Conservation (phyloP, 2,329 filamentous ascomycete genomes). For the Fonsecaea erecta region DNA sequence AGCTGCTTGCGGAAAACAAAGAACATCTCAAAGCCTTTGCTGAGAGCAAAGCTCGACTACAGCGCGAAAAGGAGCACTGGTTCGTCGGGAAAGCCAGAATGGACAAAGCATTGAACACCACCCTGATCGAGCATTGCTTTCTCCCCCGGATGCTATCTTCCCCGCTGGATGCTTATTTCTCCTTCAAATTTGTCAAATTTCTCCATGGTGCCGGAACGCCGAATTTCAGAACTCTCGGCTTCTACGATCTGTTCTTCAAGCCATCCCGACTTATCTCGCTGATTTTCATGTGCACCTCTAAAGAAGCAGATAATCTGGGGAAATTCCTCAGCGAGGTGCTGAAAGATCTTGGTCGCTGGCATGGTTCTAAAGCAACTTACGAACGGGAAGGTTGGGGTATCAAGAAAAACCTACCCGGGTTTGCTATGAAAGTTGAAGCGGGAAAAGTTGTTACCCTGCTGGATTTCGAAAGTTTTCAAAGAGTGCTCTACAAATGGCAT, state of each 20-base stretch:
- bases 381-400: constrained; percentile 78
- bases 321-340: constrained; percentile 84
- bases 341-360: constrained; percentile 81
- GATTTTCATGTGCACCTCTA: constrained; percentile 86
- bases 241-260: constrained; percentile 83
- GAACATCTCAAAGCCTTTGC: constrained; percentile 69
- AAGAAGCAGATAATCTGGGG: constrained; percentile 91
- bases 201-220: constrained; percentile 83
- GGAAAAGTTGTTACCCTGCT: constrained; percentile 73
- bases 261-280: constrained; percentile 78
- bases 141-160: constrained; percentile 86
- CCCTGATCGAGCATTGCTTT: constrained; percentile 86
- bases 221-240: constrained; percentile 81
- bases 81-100: constrained; percentile 71
- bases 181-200: constrained; percentile 82
- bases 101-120: constrained; percentile 70
- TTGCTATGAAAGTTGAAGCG: constrained; percentile 74
- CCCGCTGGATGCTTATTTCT: constrained; percentile 84
- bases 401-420: constrained; percentile 72
- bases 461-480: constrained; percentile 83
- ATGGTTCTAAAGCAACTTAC: constrained; percentile 74
- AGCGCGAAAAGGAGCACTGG: constrained; percentile 77
- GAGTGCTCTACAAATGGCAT: constrained; percentile 89
- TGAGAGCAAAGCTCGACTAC: constrained; percentile 70
- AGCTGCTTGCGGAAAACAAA: constrained; percentile 73